Base-by-base conservation (phyloP, 352 stramenopile genomes). In the Phytophthora uliginosa region DNA sequence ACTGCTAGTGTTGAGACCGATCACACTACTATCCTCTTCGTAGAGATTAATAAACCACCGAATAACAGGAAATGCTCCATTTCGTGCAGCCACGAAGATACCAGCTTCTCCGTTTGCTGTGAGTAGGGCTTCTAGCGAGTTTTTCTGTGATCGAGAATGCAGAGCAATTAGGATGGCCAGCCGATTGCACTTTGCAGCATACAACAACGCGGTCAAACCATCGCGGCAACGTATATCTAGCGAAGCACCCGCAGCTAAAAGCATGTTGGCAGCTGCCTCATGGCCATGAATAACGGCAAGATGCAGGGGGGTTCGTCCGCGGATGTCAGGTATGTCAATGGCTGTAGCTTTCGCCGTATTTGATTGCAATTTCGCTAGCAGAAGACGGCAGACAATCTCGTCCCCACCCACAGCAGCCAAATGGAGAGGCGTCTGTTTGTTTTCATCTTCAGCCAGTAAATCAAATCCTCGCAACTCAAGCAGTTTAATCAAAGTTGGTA, bases 151-250 rank as follows among this genome's bases (percentile, higher is more conserved):
- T 47, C 47, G 65, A 22, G 73, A 59, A 67, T 78, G 81, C 4
- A 92, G 50, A 7, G 71, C 47, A 71, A 92, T 86, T 3, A 89
- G 45, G 34, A 90, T 86, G 13, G 69, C 73, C 13, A 90, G 48
- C 20, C 81, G 73, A 59, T 92, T 88, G 55, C 73, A 79, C 50
- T 81, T 85, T 0, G 77, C 74, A 12, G 83, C 85, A 51, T 88
- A 88, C 20, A 92, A 40, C 12, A 88, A 53, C 0, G 85, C 74
- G 12, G 84, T 91, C 10, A 77, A 72, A 10, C 79, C 83, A n/a
- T 76, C 33, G 0, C 53, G 48, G 34, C 79, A 91, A 2, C 79
- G 77, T 18, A 76, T 24, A 50, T 71, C 48, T 0, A 82, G 22
- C 0, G 81, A 89, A 15, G 85, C 81, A 10, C 83, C 85, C 20